Conservation (phyloP, 2,329 filamentous ascomycete species). For the Apiospora hydei region DNA sequence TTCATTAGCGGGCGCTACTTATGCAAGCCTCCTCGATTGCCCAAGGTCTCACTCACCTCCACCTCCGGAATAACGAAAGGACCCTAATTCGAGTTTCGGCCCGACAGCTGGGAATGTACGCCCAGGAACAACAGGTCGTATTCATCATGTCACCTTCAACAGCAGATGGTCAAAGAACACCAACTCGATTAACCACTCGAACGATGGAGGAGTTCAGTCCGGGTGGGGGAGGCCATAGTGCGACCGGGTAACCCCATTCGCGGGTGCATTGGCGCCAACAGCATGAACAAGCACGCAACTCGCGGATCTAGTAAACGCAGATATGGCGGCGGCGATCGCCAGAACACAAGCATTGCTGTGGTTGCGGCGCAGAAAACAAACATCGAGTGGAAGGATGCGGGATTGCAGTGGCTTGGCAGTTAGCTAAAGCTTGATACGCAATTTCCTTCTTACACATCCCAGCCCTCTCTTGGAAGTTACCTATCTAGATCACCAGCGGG, state of each 20-base stretch:
- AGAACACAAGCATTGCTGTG: background rate
- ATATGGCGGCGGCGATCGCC: background rate
- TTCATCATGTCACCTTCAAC: background rate
- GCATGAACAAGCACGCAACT: background rate
- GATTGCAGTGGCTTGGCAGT: background rate
- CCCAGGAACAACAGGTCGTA: background rate
- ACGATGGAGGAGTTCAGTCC: background rate
- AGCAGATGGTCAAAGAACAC: background rate
- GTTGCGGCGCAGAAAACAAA: background rate
- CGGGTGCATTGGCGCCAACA: too few relatives aligned
- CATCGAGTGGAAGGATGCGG: background rate
- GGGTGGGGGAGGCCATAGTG: background rate
- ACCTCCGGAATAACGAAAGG: background rate
- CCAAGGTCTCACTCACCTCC: background rate
- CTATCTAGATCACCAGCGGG: slow-evolving; percentile 12
- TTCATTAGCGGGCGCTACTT: background rate
- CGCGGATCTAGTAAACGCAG: background rate
- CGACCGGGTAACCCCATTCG: background rate
- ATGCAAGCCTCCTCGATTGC: background rate
- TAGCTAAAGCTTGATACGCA: background rate
- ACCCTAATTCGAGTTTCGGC: background rate
- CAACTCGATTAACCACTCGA: background rate
- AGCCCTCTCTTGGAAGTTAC: too few relatives aligned
- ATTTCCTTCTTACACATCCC: background rate
- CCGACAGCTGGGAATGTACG: background rate